phyloP scores from a whole-genome alignment of 257 asterid genomes.

The Solanum bukasovii region DNA sequence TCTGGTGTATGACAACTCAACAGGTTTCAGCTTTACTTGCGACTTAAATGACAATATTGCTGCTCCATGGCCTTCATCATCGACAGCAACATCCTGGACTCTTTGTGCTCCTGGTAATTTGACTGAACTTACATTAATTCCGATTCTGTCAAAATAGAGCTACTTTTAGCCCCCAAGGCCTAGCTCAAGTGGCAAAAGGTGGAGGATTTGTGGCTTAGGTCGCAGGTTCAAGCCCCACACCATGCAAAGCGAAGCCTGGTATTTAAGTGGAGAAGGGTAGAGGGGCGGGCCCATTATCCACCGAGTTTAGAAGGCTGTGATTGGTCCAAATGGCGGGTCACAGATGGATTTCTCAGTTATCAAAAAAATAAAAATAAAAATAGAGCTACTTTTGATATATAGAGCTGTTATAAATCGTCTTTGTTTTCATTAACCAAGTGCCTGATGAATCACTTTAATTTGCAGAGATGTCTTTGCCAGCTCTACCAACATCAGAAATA shows the following conservation, averaged over 20 bases:
- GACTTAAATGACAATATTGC: constrained; percentile 85
- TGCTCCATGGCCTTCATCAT: constrained; percentile 99
- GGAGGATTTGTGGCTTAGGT: too few relatives aligned
- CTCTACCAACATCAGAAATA: constrained; percentile 65
- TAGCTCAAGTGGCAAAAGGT: too few relatives aligned
- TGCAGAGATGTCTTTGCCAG: constrained; percentile 98
- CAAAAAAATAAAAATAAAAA: background rate
- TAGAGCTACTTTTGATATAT: background rate
- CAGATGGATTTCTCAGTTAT: too few relatives aligned
- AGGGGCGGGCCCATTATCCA: too few relatives aligned
- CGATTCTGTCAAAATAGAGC: background rate
- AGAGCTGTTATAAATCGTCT: background rate
- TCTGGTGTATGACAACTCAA: constrained; percentile 65
- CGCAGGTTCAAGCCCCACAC: too few relatives aligned
- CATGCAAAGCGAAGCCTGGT: too few relatives aligned
- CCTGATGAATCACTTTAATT: constrained; percentile 2
- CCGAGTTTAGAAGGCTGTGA: too few relatives aligned
- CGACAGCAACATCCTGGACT: constrained; percentile 60
- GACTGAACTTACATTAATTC: background rate
- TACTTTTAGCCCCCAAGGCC: too few relatives aligned
- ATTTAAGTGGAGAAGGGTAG: too few relatives aligned
- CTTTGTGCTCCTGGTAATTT: constrained; percentile 94
- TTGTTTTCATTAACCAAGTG: background rate
- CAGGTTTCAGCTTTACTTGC: constrained; percentile 88
- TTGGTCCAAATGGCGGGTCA: too few relatives aligned